Percentiles rank a stretch among this genome's conserved stretches.
Evolutionary conservation across 495 filamentous ascomycete species (phyloP).

Genomic region (Penicillium fimorum): DNA sequence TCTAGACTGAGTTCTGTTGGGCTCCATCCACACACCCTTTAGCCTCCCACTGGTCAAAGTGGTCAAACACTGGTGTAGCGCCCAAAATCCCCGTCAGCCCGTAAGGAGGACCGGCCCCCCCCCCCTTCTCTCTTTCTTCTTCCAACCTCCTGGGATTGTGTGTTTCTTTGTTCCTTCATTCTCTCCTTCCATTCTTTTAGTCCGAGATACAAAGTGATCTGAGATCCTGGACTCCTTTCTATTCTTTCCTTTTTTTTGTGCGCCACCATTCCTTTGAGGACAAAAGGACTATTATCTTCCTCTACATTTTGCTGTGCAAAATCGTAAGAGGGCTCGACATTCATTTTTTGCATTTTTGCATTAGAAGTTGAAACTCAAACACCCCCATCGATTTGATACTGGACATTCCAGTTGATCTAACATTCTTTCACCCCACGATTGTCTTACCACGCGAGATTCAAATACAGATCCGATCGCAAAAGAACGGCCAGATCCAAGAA

Average conservation of each 20-base stretch:
- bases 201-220: conserved; percentile 41
- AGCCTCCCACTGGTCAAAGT: background rate
- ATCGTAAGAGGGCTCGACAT: conserved; percentile 17
- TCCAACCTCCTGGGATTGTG: conserved; percentile 13
- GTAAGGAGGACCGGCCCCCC: conserved; percentile 5
- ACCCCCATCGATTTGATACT: conserved; percentile 26
- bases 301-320: conserved; percentile 32
- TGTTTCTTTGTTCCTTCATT: conserved; percentile 25
- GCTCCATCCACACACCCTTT: conserved; percentile 1
- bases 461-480: conserved; percentile 8
- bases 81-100: conserved; percentile 14
- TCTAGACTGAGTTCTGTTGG: background rate
- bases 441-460: conserved; percentile 30
- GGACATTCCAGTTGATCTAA: conserved; percentile 34
- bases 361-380: conserved; percentile 7
- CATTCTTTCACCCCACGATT: conserved; percentile 34
- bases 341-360: conserved; percentile 22
- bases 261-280: conserved; percentile 33
- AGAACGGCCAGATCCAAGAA: conserved; percentile 13
- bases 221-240: conserved; percentile 43
- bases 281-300: conserved; percentile 19
- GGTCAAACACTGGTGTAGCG: conserved; percentile 14
- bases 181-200: conserved; percentile 30
- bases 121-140: conserved; percentile 14
- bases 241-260: conserved; percentile 29